Conservation (phyloP, 345 rosid genomes). For the Aurinia saxatilis region DNA sequence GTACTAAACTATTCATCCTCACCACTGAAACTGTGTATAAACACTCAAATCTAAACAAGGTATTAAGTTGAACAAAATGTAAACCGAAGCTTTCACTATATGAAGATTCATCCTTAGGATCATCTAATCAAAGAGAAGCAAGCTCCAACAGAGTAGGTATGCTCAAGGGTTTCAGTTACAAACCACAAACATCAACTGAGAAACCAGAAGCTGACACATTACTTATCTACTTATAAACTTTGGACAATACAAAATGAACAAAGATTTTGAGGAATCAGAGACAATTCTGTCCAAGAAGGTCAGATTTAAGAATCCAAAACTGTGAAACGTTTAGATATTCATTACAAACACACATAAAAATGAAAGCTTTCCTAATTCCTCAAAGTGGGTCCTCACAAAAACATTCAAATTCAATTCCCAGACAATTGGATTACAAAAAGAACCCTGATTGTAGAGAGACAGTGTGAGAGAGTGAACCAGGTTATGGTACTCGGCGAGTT, state of each 20-base stretch:
- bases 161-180: neutral
- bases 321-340: neutral
- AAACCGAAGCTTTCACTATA: too few species aligned
- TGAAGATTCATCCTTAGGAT: neutral
- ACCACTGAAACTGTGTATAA: neutral
- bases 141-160: neutral
- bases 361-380: neutral
- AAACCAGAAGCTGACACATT: slow-evolving; percentile 4
- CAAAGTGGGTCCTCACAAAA: slow-evolving; percentile 8
- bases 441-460: neutral
- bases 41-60: too few species aligned
- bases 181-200: neutral
- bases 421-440: neutral
- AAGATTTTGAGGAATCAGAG: too few species aligned
- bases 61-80: too few species aligned
- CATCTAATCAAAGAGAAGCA: neutral
- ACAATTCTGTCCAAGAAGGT: too few species aligned
- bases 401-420: neutral
- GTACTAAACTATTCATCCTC: neutral
- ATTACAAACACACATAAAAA: slow-evolving; percentile 2
- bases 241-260: neutral
- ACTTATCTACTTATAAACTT: neutral
- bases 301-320: neutral
- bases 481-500: slow-evolving; percentile 83
- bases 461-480: slow-evolving; percentile 39